phyloP scores from a whole-genome alignment of 208 protist genomes.

The Phytomonas serpens region DNA sequence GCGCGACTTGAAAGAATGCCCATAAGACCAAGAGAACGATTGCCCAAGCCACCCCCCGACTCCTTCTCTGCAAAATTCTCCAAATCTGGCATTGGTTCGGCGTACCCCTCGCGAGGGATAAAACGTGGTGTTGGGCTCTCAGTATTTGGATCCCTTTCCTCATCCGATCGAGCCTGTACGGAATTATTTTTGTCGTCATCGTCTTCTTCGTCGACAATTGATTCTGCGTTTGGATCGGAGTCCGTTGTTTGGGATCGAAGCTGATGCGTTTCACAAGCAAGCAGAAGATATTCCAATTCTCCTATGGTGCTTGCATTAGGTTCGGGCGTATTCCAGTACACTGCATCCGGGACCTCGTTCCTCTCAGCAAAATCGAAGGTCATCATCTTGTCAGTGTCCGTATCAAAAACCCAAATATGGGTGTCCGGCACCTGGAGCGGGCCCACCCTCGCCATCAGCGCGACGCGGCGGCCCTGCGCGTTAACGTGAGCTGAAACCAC shows the following conservation, averaged over 20 bases:
- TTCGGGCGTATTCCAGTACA: constrained; percentile 88
- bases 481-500: constrained; percentile 65
- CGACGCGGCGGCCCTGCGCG: constrained; percentile 71
- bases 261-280: constrained; percentile 85
- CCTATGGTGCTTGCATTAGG: constrained; percentile 77
- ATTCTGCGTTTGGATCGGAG: constrained; percentile 4
- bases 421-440: constrained; percentile 44
- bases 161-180: not conserved
- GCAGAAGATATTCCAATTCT: constrained; percentile 80
- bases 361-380: constrained; percentile 71
- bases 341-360: constrained; percentile 58
- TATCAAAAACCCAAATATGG: constrained; percentile 86
- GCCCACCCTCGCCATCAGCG: constrained; percentile 29
- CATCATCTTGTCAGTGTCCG: constrained; percentile 76
- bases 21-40: constrained; percentile 41
- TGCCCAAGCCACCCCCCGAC: not conserved
- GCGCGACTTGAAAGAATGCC: constrained; percentile 50
- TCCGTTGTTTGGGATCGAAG: constrained; percentile 16
- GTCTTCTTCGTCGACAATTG: not conserved
- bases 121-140: constrained; percentile 13
- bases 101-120: constrained; percentile 34
- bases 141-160: constrained; percentile 5
- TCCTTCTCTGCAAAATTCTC: constrained; percentile 67
- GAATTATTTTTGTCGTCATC: constrained; percentile 9
- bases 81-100: constrained; percentile 71